Evolutionary conservation across 768 basidiomycete species (phyloP).

Genomic region (Pulveroboletus sp.): DNA sequence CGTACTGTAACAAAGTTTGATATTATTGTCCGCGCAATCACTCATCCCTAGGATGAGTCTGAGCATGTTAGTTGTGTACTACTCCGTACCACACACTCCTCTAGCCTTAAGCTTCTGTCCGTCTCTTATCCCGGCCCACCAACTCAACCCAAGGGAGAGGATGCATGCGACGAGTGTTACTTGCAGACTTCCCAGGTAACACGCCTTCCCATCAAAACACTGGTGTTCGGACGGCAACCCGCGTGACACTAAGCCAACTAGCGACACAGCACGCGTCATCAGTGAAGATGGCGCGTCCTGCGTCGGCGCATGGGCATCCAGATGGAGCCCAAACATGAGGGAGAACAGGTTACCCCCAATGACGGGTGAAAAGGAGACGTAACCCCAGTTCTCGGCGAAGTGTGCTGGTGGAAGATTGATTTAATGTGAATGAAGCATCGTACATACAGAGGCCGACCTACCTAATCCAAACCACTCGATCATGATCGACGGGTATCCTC

Average conservation of each 20-base stretch:
- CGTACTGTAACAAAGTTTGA: too few relatives aligned
- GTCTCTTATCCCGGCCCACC: slow-evolving; percentile 37
- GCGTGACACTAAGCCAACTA: slow-evolving; percentile 3
- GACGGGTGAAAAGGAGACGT: slow-evolving; percentile 66
- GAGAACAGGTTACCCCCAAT: slow-evolving; percentile 82
- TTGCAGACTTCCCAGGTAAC: slow-evolving; percentile 57
- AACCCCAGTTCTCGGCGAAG: slow-evolving; percentile 87
- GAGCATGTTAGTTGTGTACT: too few relatives aligned
- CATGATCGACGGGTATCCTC: slow-evolving; percentile 67
- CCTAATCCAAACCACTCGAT: slow-evolving; percentile 90
- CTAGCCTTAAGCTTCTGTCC: slow-evolving; percentile 7
- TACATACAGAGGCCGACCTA: slow-evolving; percentile 35
- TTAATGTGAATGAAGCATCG: not conserved
- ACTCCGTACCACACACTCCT: not conserved
- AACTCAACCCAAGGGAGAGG: slow-evolving; percentile 34
- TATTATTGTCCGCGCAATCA: too few relatives aligned
- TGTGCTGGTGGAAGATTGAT: slow-evolving; percentile 40
- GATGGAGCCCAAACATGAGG: slow-evolving; percentile 74
- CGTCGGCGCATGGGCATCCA: slow-evolving; percentile 61
- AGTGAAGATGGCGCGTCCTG: not conserved
- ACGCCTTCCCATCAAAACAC: slow-evolving; percentile 54
- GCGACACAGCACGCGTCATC: not conserved
- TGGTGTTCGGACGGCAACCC: slow-evolving; percentile 35
- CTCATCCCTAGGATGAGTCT: too few relatives aligned
- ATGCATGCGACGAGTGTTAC: slow-evolving; percentile 40